phyloP scores from a whole-genome alignment of 2,329 filamentous ascomycete genomes.

The Ilyonectria destructans region DNA sequence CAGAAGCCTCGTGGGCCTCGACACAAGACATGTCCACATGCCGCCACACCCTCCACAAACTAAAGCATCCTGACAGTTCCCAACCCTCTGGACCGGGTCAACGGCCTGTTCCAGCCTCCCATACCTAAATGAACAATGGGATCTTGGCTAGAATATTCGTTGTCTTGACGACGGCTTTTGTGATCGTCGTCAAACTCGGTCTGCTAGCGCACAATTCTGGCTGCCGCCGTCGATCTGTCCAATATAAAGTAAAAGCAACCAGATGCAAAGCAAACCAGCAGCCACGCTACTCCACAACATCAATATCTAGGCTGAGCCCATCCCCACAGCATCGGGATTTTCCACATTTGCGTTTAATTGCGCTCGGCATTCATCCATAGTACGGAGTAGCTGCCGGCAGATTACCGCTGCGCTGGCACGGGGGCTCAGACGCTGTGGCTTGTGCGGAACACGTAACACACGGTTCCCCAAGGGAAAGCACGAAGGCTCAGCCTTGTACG shows the following conservation, averaged over 20 bases:
- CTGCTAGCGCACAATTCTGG: background rate
- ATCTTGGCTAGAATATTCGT: background rate
- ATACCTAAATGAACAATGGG: background rate
- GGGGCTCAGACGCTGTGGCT: conserved; percentile 8
- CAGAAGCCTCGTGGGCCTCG: background rate
- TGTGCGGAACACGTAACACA: conserved; percentile 2
- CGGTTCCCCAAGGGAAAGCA: background rate
- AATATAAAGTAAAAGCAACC: background rate
- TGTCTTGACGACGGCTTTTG: background rate
- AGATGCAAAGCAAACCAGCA: background rate
- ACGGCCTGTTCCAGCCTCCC: background rate
- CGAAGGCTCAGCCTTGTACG: background rate
- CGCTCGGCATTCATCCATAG: background rate
- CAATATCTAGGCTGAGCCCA: background rate
- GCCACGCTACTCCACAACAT: background rate
- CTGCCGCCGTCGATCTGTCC: background rate
- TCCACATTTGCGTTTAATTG: background rate
- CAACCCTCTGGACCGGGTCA: conserved; percentile 5
- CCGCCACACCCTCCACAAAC: conserved; percentile 1
- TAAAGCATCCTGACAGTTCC: background rate
- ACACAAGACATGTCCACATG: conserved; percentile 1
- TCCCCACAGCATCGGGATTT: background rate
- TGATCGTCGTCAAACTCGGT: background rate
- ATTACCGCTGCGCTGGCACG: background rate
- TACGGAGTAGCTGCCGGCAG: background rate